These are phyloP conservation scores for Orbilia quercus DNA, from an alignment of 2,329 filamentous ascomycete genomes.

Conservation along the genomic window DNA sequence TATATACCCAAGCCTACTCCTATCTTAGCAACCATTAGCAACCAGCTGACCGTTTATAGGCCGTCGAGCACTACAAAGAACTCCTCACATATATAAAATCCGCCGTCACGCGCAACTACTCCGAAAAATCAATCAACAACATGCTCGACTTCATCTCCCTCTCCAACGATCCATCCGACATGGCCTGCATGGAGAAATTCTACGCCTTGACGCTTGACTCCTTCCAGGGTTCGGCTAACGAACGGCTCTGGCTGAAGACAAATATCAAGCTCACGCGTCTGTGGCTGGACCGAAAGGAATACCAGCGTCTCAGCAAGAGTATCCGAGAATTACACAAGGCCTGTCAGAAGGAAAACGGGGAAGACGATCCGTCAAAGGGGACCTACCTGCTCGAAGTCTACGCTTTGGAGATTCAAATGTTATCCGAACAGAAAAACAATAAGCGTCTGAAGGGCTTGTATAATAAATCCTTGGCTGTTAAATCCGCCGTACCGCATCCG, in stretches of 20 bases:
- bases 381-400: conserved; percentile 97
- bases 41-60: conserved; percentile 67
- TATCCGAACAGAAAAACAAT: conserved; percentile 95
- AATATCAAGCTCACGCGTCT: conserved; percentile 96
- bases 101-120: conserved; percentile 96
- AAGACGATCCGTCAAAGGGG: conserved; percentile 91
- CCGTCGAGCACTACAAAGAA: conserved; percentile 90
- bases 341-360: conserved; percentile 86
- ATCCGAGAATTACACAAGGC: conserved; percentile 87
- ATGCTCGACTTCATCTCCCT: conserved; percentile 95
- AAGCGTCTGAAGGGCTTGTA: conserved; percentile 95
- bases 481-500: conserved; percentile 96
- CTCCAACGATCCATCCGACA: conserved; percentile 75
- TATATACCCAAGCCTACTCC: conserved; percentile 62
- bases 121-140: conserved; percentile 99
- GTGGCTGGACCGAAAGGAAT: conserved; percentile 91
- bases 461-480: conserved; percentile 87
- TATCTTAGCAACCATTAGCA: conserved; percentile 50
- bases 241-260: conserved; percentile 96
- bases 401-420: conserved; percentile 98
- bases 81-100: conserved; percentile 97
- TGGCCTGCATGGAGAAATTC: conserved; percentile 89
- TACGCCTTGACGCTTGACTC: conserved; percentile 93
- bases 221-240: conserved; percentile 97
- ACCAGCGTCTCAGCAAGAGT: conserved; percentile 80